Evolutionary conservation across 1,139 yeast species (phyloP).

Genomic region (Sugiyamaella grinbergsii): DNA sequence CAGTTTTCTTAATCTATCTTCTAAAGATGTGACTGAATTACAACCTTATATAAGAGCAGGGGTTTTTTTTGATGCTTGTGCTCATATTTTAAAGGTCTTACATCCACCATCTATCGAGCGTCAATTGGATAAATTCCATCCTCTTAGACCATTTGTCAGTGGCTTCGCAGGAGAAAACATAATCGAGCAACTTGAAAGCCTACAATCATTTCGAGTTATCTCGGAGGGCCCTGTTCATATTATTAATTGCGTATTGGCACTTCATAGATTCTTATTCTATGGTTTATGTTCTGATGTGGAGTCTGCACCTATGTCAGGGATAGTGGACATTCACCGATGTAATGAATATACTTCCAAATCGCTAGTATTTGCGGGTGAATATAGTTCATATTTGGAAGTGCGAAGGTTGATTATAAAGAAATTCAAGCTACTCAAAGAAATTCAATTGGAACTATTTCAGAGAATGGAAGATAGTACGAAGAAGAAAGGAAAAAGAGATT

Average conservation of each 20-base stretch:
- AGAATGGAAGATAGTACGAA: conserved; percentile 1
- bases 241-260: conserved; percentile 12
- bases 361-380: conserved; percentile 24
- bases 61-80: conserved; percentile 23
- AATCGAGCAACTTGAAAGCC: conserved; percentile 12
- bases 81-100: conserved; percentile 15
- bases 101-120: conserved; percentile 18
- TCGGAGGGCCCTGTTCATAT: conserved; percentile 19
- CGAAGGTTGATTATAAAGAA: conserved; percentile 11
- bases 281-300: conserved; percentile 25
- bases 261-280: conserved; percentile 23
- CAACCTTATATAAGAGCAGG: conserved; percentile 10
- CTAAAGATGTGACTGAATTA: not conserved
- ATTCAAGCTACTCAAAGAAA: conserved; percentile 9
- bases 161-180: conserved; percentile 15
- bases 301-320: not conserved
- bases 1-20: not conserved
- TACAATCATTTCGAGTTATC: conserved; percentile 9
- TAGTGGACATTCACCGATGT: conserved; percentile 2
- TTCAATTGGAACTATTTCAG: conserved; percentile 2
- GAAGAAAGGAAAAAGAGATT: not conserved
- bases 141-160: conserved; percentile 19
- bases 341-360: conserved; percentile 13
- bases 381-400: conserved; percentile 19
- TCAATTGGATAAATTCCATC: conserved; percentile 20